Evolutionary conservation across 225 moss, liverwort and hornwort genomes (phyloP), one percentile per base, ranked within the genome.

Genomic region (Marchantia paleacea): DNA sequence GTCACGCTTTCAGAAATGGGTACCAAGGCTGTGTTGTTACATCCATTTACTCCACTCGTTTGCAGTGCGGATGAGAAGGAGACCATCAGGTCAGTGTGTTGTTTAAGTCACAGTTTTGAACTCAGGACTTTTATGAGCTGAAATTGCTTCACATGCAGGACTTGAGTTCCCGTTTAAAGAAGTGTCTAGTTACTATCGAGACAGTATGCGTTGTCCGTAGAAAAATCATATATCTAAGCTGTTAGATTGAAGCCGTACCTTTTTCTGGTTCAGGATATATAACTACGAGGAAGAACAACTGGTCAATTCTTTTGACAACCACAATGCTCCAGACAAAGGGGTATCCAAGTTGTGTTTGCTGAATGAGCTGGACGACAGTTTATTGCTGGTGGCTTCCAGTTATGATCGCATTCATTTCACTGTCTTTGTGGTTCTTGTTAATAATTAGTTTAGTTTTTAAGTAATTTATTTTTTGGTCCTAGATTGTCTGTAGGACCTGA

Each of bases 381-480:
- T 99, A 79, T 91, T 99, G 8, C 88, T 99, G 74, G 93, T 95
- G 81, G 97, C 93, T 65, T 99, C 97, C 86, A 92, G 95, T 95
- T 84, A 91, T 89, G 82, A 20, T 58, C 55, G 51, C 51, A 28
- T 55, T 54, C 55, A 54, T 55, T 4, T 25, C 67, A 18, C 24
- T 0, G 0, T n/a, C 3, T n/a, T 52, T 0, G 3, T 12, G 28
- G 15, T 50, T 52, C 20, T 11, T 39, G 3, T 39, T 39, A 39
- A 39, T 39, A 39, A 39, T 39, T 5, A 39, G 39, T 39, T 2
- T 39, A 39, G 39, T 39, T 39, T 39, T 5, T 39, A 2, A 39
- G 39, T 5, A 39, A 39, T 2, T 39, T 5, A 5, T 39, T 39
- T 39, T 39, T 39, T 2, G 39, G 39, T 39, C 39, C 39, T 39